Evolutionary conservation across 495 filamentous ascomycete species (phyloP), one percentile per base, ranked within the genome.

Genomic region (Tuber microsphaerosporum): DNA sequence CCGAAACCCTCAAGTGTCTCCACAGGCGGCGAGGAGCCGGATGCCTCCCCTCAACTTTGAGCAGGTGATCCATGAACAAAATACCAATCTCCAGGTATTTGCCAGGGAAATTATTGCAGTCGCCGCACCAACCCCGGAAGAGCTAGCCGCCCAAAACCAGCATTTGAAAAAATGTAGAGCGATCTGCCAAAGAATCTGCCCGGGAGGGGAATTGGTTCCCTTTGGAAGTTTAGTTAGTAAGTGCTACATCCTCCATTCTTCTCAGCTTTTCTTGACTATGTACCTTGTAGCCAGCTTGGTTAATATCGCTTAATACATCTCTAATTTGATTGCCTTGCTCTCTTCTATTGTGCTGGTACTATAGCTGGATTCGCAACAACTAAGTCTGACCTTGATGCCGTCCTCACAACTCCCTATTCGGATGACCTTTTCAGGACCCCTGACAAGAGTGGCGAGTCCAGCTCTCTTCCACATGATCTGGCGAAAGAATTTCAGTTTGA

Each of bases 401-500:
- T 83, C 72, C 82, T 83, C 61, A 74, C 75, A 42, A 34, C 26
- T 34, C 72, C 51, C 51, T 22, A 37, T 42, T 31, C 74, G 31
- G 73, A 71, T 34, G 37, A 61, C 39, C 51, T 46, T 41, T n/a
- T 45, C 68, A 71, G 31, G 8, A 22, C n/a, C 69, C 70, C 44
- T 68, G 71, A 34, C 34, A 72, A 37, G 69, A 72, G 39, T 17
- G 65, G 46, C 10, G 42, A 72, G 73, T 68, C 37, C 26, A 39
- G 44, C 26, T 79, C 85, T 89, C 88, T 44, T 85, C 86, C 1
- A 88, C 90, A 69, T 90, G 75, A 91, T 22, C 78, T 94, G 16
- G 91, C 93, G 80, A 91, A 88, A 77, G 86, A 86, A 2, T 85
- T 95, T n/a, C 85, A 93, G n/a, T 86, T 91, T 6, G 78, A 86